These are phyloP conservation scores for Allium sativum DNA, from an alignment of 106 monocot species.

Conservation along the genomic window DNA sequence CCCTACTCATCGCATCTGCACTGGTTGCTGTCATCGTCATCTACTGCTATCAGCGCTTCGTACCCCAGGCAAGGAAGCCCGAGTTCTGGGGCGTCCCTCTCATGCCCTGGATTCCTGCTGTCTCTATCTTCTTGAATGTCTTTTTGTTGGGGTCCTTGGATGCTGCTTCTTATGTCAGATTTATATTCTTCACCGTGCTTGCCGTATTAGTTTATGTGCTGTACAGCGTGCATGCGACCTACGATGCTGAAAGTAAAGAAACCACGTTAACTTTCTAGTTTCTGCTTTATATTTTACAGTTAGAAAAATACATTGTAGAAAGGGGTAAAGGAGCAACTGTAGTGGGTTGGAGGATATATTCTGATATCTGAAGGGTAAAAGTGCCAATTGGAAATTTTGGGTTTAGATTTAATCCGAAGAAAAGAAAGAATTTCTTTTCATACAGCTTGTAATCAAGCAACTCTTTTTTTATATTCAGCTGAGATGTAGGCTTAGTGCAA, in stretches of 20 bases:
- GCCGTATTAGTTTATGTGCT: slow-evolving; percentile 49
- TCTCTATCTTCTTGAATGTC: slow-evolving; percentile 80
- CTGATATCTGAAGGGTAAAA: not conserved
- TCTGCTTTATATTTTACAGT: not conserved
- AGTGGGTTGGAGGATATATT: not conserved
- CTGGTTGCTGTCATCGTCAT: slow-evolving; percentile 14
- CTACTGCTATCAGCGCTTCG: slow-evolving; percentile 27
- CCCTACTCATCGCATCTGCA: slow-evolving; percentile 25
- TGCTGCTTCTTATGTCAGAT: slow-evolving; percentile 54
- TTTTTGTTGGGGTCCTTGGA: slow-evolving; percentile 80
- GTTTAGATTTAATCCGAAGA: too few species aligned
- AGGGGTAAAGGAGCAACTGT: not conserved
- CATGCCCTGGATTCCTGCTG: slow-evolving; percentile 80
- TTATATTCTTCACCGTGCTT: slow-evolving; percentile 46
- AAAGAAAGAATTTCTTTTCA: too few species aligned
- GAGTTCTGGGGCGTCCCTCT: slow-evolving; percentile 86
- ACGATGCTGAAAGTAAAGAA: slow-evolving; percentile 45
- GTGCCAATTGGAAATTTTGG: slow-evolving; percentile 5
- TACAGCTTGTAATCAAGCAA: too few species aligned
- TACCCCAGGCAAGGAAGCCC: slow-evolving; percentile 51
- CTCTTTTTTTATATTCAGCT: too few species aligned
- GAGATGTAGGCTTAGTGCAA: too few species aligned
- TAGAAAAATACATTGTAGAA: not conserved
- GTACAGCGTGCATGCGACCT: slow-evolving; percentile 90
- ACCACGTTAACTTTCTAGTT: not conserved